Percentiles rank a stretch among this genome's conserved stretches.
These are phyloP conservation scores for Xylariomycetidae sp. DNA, from an alignment of 2,329 filamentous ascomycete genomes.

Conservation along the genomic window DNA sequence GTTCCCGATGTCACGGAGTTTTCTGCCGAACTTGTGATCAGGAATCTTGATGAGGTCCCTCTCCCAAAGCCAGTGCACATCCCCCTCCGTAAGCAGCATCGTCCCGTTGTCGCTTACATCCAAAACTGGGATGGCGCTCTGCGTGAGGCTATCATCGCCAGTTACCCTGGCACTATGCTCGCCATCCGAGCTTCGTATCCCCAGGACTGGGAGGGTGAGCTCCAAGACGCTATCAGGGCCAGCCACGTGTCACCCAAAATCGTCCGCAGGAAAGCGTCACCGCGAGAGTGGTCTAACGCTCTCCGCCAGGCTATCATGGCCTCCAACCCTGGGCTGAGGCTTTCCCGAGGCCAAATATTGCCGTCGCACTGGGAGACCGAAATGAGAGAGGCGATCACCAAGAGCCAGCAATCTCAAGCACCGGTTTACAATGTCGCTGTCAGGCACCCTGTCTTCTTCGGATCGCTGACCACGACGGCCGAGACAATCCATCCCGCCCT, in stretches of 20 bases:
- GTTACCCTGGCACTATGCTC: constrained; percentile 18
- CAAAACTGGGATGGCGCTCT: constrained; percentile 33
- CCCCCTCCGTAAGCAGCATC: constrained; percentile 19
- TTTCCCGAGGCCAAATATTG: constrained; percentile 16
- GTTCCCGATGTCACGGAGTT: constrained; percentile 12
- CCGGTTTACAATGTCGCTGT: constrained; percentile 22
- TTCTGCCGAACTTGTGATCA: constrained; percentile 15
- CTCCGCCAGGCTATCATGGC: constrained; percentile 31
- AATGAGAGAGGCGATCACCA: constrained; percentile 18
- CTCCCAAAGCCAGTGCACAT: constrained; percentile 10
- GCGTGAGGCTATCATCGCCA: constrained; percentile 25
- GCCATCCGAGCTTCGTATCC: constrained; percentile 15
- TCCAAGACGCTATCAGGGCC: constrained; percentile 17
- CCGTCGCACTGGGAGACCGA: constrained; percentile 17
- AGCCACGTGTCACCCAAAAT: constrained; percentile 14
- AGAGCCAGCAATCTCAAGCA: constrained; percentile 7
- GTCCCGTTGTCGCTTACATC: constrained; percentile 18
- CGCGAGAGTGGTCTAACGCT: constrained; percentile 32
- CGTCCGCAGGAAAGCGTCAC: constrained; percentile 13
- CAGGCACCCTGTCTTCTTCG: constrained; percentile 30
- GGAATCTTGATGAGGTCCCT: constrained; percentile 16
- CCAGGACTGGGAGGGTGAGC: constrained; percentile 19
- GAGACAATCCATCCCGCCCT: constrained; percentile 27
- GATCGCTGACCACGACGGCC: constrained; percentile 16
- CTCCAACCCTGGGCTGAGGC: constrained; percentile 21